phyloP scores from a whole-genome alignment of 2,329 filamentous ascomycete species.

The Zalaria obscura region DNA sequence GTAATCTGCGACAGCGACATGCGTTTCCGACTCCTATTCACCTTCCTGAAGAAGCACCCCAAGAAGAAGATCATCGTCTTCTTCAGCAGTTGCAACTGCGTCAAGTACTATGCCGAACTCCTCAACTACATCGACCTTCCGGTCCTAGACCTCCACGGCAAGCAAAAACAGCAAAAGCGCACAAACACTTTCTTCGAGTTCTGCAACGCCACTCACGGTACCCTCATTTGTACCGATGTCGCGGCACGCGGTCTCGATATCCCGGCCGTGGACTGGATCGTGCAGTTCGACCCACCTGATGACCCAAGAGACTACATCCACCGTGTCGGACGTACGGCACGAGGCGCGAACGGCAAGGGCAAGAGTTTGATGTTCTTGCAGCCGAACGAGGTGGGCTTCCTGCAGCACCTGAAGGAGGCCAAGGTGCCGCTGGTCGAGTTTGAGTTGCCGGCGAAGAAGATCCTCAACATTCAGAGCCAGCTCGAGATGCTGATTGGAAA shows the following conservation, averaged over 20 bases:
- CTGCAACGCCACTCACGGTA: slow-evolving; percentile 69
- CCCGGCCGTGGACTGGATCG: slow-evolving; percentile 87
- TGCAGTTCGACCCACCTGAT: slow-evolving; percentile 70
- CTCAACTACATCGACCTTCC: slow-evolving; percentile 96
- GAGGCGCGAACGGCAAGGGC: slow-evolving; percentile 71
- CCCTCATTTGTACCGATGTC: slow-evolving; percentile 90
- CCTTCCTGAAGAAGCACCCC: slow-evolving; percentile 79
- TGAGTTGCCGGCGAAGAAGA: slow-evolving; percentile 84
- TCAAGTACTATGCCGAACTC: slow-evolving; percentile 90
- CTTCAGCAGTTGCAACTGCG: slow-evolving; percentile 66
- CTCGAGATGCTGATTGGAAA: slow-evolving; percentile 86
- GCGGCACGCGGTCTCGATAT: slow-evolving; percentile 92
- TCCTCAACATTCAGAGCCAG: slow-evolving; percentile 65
- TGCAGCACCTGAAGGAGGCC: slow-evolving; percentile 80
- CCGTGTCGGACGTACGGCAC: slow-evolving; percentile 85
- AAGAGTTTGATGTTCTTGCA: slow-evolving; percentile 87
- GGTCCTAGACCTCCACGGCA: slow-evolving; percentile 75
- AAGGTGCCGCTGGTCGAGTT: slow-evolving; percentile 92
- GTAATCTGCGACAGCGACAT: slow-evolving; percentile 87
- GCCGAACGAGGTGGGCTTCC: slow-evolving; percentile 81
- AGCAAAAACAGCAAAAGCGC: slow-evolving; percentile 98
- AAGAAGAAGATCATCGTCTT: slow-evolving; percentile 99
- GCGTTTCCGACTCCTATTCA: slow-evolving; percentile 85
- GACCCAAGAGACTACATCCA: slow-evolving; percentile 69
- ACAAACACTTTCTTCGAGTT: slow-evolving; percentile 99